Base-by-base conservation (phyloP, 2,329 filamentous ascomycete genomes). In the Coniochaeta hoffmannii region DNA sequence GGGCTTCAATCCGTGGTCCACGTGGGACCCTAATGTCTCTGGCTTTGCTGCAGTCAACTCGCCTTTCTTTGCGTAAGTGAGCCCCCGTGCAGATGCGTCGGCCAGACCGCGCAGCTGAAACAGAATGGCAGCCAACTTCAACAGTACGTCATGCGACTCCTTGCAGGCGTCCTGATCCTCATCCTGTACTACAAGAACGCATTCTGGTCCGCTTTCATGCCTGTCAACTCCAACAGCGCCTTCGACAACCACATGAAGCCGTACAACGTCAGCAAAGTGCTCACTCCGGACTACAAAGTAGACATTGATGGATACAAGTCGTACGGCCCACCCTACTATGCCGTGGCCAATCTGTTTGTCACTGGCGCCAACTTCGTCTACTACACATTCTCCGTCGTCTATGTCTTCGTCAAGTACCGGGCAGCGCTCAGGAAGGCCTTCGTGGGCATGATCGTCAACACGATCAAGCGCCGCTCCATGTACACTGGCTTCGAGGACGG, bases 1-100 rank as follows among this genome's bases (percentile, higher is more conserved):
- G 34, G 77, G 69, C 5, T 77, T 77, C 64, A 80, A 77, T 59
- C 78, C 74, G 0, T 61, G 78, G 4, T 73, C 77, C 0, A 79
- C 73, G 0, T 78, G 78, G 34, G 78, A 81, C 63, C 78, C 75
- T 70, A 80, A 79, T 51, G 66, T 73, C 17, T 51, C 49, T 3
- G 49, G 49, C 4, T 31, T 9, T 15, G 12, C 26, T 14, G 66
- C 69, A 3, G 73, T 71, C 0, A 70, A 63, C 30, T 72, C 68
- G 10, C 74, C 74, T 0, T 76, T 76, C 52, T 75, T 75, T 56
- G 67, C 67, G 44, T 50, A 24, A 50, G 44, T 31, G 5, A 17
- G 1, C n/a, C 24, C 4, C 2, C 2, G 6, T n/a, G 14, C 24
- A 1, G 12, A 15, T 17, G 3, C n/a, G 2, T 22, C 10, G 9